phyloP scores from a whole-genome alignment of 2,329 filamentous ascomycete species.

The Whalleya microplaca region DNA sequence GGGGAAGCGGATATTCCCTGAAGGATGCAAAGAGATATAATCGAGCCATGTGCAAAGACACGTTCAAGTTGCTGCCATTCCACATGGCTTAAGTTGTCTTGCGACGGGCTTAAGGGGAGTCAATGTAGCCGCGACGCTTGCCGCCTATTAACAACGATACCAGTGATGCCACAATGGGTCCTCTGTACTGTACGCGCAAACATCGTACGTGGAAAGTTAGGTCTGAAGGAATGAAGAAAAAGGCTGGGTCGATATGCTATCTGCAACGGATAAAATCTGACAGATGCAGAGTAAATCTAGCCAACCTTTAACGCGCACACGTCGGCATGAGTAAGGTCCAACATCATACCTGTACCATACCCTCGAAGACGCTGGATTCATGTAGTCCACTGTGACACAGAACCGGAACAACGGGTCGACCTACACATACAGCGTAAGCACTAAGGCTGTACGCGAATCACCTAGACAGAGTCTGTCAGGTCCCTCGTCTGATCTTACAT shows the following conservation, averaged over 20 bases:
- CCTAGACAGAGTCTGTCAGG: background rate
- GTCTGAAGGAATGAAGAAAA: background rate
- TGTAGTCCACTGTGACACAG: background rate
- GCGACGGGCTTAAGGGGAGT: background rate
- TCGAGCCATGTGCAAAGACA: background rate
- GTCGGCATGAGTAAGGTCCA: background rate
- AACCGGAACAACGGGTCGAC: background rate
- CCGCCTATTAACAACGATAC: background rate
- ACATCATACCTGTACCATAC: background rate
- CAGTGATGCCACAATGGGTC: background rate
- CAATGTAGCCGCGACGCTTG: background rate
- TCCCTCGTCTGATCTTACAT: background rate
- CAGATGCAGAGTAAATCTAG: background rate
- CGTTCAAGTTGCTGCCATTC: background rate
- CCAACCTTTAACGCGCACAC: background rate
- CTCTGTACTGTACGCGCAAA: background rate
- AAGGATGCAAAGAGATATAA: background rate
- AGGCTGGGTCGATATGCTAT: background rate
- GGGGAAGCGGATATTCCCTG: background rate
- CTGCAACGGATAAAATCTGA: background rate
- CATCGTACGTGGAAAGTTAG: background rate
- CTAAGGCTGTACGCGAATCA: background rate
- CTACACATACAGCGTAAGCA: background rate
- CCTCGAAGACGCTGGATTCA: background rate
- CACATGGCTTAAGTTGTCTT: background rate